Evolutionary conservation across 1,284 basidiomycete species (phyloP).

Genomic region (Ceratorhiza oryzae-sativae): DNA sequence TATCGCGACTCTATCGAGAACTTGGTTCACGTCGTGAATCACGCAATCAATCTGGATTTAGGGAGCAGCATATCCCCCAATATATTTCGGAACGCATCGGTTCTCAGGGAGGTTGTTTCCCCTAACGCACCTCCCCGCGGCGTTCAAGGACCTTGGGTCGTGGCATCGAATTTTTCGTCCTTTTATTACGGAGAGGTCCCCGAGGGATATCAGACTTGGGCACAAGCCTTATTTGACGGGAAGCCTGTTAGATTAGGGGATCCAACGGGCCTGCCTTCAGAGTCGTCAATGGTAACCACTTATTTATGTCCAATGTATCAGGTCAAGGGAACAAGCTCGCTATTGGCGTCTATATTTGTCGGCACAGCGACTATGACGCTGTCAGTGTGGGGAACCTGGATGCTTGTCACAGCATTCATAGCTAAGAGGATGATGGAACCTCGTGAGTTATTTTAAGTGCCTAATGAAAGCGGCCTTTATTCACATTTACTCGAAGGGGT

Average conservation of each 20-base stretch:
- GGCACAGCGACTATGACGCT: constrained; percentile 23
- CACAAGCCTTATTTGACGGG: neutral
- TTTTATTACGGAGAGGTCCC: constrained; percentile 8
- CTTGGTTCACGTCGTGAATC: neutral
- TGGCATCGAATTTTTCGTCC: neutral
- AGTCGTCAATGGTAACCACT: constrained; percentile 1
- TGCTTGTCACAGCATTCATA: constrained; percentile 5
- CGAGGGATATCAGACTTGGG: constrained; percentile 23
- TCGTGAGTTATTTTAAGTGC: no score
- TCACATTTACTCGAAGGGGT: no score
- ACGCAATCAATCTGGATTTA: constrained; percentile 17
- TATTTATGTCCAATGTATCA: constrained; percentile 30
- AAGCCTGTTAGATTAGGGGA: neutral
- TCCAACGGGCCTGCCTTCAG: neutral
- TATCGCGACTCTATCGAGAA: neutral
- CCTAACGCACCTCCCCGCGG: neutral
- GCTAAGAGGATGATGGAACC: constrained; percentile 9
- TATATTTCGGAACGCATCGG: neutral
- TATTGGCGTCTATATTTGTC: constrained; percentile 21
- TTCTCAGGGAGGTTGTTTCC: neutral
- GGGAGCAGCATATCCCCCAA: neutral
- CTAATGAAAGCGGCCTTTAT: no score
- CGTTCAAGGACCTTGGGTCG: neutral
- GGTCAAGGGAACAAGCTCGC: constrained; percentile 2
- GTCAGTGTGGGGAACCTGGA: constrained; percentile 30